Conservation (phyloP, 805 yeast genomes). For the Kodamaea laetipori region DNA sequence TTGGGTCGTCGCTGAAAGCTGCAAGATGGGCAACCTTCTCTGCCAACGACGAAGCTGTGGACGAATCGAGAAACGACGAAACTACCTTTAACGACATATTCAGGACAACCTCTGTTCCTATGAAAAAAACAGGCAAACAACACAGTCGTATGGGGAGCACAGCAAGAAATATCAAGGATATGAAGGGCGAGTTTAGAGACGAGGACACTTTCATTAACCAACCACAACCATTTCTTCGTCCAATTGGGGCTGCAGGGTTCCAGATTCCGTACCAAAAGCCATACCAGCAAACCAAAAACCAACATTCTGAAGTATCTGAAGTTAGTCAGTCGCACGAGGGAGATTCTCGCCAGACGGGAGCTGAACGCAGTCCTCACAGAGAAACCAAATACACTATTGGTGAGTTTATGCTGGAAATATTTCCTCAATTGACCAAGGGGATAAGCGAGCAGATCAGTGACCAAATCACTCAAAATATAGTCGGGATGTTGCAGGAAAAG, state of each 20-base stretch:
- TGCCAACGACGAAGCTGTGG: slow-evolving; percentile 10
- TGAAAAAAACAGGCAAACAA: background rate
- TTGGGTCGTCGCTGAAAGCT: slow-evolving; percentile 1
- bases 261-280: slow-evolving; percentile 9
- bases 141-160: background rate
- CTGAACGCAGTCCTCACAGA: background rate
- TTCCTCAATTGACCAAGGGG: slow-evolving; percentile 15
- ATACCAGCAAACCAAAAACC: slow-evolving; percentile 10
- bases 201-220: slow-evolving; percentile 16
- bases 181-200: slow-evolving; percentile 18
- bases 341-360: background rate
- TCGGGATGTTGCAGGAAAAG: background rate
- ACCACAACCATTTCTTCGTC: slow-evolving; percentile 4
- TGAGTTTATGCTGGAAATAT: slow-evolving; percentile 15
- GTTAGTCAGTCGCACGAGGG: slow-evolving; percentile 1
- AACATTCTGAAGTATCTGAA: slow-evolving; percentile 1
- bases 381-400: slow-evolving; percentile 9
- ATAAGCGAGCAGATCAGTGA: slow-evolving; percentile 15
- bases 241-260: background rate
- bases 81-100: slow-evolving; percentile 16
- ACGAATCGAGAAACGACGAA: slow-evolving; percentile 17
- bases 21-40: slow-evolving; percentile 5
- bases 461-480: slow-evolving; percentile 3
- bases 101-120: slow-evolving; percentile 12
- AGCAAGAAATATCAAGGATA: slow-evolving; percentile 15